Evolutionary conservation across 345 rosid species (phyloP), one percentile per base, ranked within the genome.

Genomic region (Dipteronia sinensis): DNA sequence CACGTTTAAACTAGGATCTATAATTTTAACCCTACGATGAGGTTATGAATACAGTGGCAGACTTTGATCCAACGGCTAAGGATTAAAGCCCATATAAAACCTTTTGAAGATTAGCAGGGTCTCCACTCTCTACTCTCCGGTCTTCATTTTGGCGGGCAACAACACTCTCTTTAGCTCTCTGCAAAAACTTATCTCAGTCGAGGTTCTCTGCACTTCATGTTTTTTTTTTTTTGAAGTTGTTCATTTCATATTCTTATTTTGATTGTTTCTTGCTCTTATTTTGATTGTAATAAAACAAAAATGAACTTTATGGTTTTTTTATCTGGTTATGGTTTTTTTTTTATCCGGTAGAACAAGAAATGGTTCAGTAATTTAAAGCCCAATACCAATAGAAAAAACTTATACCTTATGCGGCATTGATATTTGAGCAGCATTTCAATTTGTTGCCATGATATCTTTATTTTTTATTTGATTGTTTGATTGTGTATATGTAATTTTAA

Each of bases 71-170:
- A 15, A 29, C n/a, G 44, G 44, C 68, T 15, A 40, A 40, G 44
- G 10, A 40, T 8, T 40, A 40, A 40, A 40, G 1, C 44, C 44
- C 44, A 31, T 65, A 11, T 29, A 71, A 53, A 71, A 11, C 19
- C 46, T 22, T 25, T 40, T 40, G 27, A 3, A 49, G 25, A n/a
- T 55, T 3, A 19, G 6, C 5, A 20, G 29, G 0, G 10, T 27
- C 6, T 49, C 7, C 7, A 27, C 56, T 51, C 6, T 49, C 7
- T 4, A 27, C 56, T 51, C 56, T 51, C 42, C 42, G 15, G 29
- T 38, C 42, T 31, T 49, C 51, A 16, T 56, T 38, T 72, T 56
- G 75, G 53, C 65, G 34, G 75, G 75, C 75, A 56, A n/a, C 12
- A 2, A 27, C 13, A 55, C 20, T 20, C 12, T 58, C 1, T 7